Evolutionary conservation across 345 rosid species (phyloP).

Genomic region (Populus simonii): DNA sequence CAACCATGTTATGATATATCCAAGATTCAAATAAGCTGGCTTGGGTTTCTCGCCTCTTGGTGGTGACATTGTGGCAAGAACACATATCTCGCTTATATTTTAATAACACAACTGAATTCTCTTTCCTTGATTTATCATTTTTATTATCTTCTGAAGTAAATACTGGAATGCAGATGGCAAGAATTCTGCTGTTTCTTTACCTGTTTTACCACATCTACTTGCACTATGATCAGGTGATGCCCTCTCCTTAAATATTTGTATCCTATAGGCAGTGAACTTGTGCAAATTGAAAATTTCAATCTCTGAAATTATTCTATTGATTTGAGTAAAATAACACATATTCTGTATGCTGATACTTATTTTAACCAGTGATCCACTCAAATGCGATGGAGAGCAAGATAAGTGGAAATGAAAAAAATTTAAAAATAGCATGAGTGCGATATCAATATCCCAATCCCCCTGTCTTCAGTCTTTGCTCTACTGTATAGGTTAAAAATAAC

Average conservation of each 20-base stretch:
- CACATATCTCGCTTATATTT: slow-evolving; percentile 1
- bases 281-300: neutral
- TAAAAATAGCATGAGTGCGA: neutral
- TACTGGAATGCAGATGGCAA: slow-evolving; percentile 28
- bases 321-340: neutral
- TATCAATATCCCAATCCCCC: neutral
- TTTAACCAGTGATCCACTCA: neutral
- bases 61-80: neutral
- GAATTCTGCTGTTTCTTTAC: slow-evolving; percentile 27
- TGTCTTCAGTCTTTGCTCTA: neutral
- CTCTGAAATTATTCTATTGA: neutral
- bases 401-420: neutral
- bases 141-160: slow-evolving; percentile 11
- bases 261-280: neutral
- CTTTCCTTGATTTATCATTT: neutral
- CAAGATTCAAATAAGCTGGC: neutral
- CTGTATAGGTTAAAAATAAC: too few relatives aligned
- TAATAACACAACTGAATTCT: neutral
- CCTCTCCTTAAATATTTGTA: neutral
- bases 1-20: neutral
- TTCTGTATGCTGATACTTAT: neutral
- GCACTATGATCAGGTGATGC: slow-evolving; percentile 29
- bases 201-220: slow-evolving; percentile 28
- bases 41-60: neutral
- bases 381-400: neutral